Base-by-base conservation (phyloP, 352 stramenopile genomes). In the Globisporangium emineosum region DNA sequence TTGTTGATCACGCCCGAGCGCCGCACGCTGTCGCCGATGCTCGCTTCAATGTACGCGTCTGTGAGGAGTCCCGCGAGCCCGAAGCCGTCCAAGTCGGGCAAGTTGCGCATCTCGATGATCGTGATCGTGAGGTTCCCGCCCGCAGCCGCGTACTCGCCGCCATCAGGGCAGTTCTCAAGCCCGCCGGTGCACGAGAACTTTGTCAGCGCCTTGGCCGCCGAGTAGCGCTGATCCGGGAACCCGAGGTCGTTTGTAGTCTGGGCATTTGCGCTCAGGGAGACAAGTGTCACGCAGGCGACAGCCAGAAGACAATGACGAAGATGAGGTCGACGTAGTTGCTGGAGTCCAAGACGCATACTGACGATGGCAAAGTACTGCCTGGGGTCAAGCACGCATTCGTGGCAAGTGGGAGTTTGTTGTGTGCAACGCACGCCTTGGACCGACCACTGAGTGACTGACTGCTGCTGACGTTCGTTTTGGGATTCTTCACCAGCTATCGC, bases 111-210 rank as follows among this genome's bases (percentile, higher is more conserved):
- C 67, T 88, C 79, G 15, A 96, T 64, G 55, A 97, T 78, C 9
- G 83, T 93, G 12, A 96, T 42, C 19, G 89, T 96, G 19, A 97
- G 76, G 49, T 96, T 96, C 0, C 91, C 91, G n/a, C 91, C 91
- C 0, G 86, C 88, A 15, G 79, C 80, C 5, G 66, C 66, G 40
- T 93, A 94, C 57, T 91, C 70, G 15, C 86, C 87, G 57, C 68
- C 75, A 53, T 89, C 76, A 25, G 86, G 88, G 57, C 88, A 95
- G 43, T 90, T 89, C 37, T 66, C 72, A 6, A 70, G 40, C 0
- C 85, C 86, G 19, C 84, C 85, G 5, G 79, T 81, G 50, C 88
- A 96, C 4, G 82, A 91, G 56, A 94, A 94, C 3, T 71, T 76
- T 15, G 71, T 75, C n/a, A 90, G 71, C 15, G 37, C 58, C 33